A percentile compares a stretch with the other conserved stretches of the same genome.
Conservation (phyloP, 768 basidiomycete species). For the Clitopilus passeckerianus region DNA sequence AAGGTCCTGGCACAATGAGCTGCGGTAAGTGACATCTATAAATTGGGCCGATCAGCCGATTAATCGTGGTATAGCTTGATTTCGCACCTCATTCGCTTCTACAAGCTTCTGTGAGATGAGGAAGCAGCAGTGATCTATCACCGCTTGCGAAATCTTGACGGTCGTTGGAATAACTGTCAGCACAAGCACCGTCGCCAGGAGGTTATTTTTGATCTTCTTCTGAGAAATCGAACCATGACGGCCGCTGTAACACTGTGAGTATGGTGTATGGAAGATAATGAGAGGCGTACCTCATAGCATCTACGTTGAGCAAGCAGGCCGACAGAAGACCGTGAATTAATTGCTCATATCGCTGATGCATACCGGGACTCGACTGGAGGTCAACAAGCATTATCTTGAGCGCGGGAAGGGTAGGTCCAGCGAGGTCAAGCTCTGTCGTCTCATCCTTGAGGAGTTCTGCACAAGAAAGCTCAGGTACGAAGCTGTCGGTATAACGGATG, state of each 20-base stretch:
- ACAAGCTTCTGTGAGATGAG: conserved; percentile 77
- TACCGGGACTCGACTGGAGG: conserved; percentile 16
- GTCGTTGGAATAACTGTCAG: conserved; percentile 71
- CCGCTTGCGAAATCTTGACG: conserved; percentile 63
- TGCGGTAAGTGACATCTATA: conserved; percentile 75
- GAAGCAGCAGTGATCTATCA: conserved; percentile 83
- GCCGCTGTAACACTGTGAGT: conserved; percentile 44
- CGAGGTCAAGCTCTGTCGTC: conserved; percentile 69
- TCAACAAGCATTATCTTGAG: conserved; percentile 66
- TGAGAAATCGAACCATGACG: conserved; percentile 71
- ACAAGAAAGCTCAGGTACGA: neutral
- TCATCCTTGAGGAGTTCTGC: conserved; percentile 86
- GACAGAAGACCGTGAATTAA: conserved; percentile 81
- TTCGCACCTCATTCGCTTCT: conserved; percentile 61
- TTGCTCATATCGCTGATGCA: conserved; percentile 44
- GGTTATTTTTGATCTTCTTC: conserved; percentile 87
- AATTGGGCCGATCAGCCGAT: neutral
- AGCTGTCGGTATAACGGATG: neutral
- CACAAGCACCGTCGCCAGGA: conserved; percentile 80
- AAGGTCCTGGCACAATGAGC: conserved; percentile 89
- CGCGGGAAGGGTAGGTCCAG: conserved; percentile 74
- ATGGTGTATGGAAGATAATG: neutral
- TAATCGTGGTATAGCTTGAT: no score
- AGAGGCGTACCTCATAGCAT: conserved; percentile 74
- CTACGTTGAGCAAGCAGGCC: conserved; percentile 78